Base-by-base conservation (phyloP, 176 grass and related monocot species). In the Juncus inflexus region DNA sequence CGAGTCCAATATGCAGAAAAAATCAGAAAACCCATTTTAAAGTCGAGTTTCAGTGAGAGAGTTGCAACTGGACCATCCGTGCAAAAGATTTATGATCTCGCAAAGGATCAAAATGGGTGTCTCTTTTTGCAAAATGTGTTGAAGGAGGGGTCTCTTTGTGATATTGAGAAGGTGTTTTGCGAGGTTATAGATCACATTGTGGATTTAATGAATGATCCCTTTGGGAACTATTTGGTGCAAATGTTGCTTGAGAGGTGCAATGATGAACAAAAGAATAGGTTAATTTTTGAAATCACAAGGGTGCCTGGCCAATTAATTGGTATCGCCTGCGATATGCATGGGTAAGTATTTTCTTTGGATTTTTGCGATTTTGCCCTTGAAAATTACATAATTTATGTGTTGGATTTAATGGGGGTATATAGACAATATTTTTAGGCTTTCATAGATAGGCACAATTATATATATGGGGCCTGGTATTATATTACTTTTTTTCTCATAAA, bases 311-410 rank as follows among this genome's bases (percentile, higher is more conserved):
- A 86, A n/a, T 67, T 97, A 67, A 50, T 86, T 78, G 60, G 58
- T 70, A 65, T 82, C 60, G 83, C 85, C 40, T 91, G 87, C 66
- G 82, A 91, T 62, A 76, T 72, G 75, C 88, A 91, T 81, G 92
- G 92, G 92, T 97, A 96, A 45, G 79, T 28, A 28, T 28, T 28
- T 28, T 28, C 19, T 28, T 28, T 28, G 19, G 19, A 28, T 28
- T 28, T 47, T 66, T 28, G 7, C 52, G 3, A 64, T 47, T 62
- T 61, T 11, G 3, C 28, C 39, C 11, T 19, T 19, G 6, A 12
- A 51, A 47, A 0, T 41, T 57, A 52, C 13, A 52, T 12, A 70
- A 64, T 15, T 13, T 7, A 40, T 7, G 60, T 54, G 19, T 28
- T 28, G 19, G 19, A 28, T 28, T 28, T 28, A 28, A 28, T 28